Percentiles rank a stretch among this genome's conserved stretches.
Evolutionary conservation across 2,329 filamentous ascomycete genomes (phyloP).

Genomic region (Exophiala sideris): DNA sequence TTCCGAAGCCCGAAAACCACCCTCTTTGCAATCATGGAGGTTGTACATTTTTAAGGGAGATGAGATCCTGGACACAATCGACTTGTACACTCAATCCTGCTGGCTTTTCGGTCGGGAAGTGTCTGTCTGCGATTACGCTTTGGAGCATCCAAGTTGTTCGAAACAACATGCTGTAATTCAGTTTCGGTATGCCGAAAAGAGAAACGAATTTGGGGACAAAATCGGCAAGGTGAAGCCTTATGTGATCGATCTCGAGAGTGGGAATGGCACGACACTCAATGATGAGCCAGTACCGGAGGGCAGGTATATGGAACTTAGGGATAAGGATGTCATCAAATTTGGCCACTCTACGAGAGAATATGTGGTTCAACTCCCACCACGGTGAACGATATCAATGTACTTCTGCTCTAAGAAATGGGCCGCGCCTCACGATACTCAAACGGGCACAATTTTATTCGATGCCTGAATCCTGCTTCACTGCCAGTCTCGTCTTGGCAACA

Average conservation of each 20-base stretch:
- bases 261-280: conserved; percentile 85
- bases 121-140: conserved; percentile 73
- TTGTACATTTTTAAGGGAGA: conserved; percentile 87
- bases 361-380: conserved; percentile 75
- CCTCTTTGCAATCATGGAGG: conserved; percentile 75
- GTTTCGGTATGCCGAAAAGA: conserved; percentile 79
- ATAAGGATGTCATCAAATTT: conserved; percentile 86
- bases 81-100: conserved; percentile 72
- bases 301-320: conserved; percentile 78
- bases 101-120: conserved; percentile 85
- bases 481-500: too few relatives aligned
- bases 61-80: conserved; percentile 76
- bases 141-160: conserved; percentile 88
- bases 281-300: conserved; percentile 68
- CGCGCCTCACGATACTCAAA: background rate
- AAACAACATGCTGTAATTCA: conserved; percentile 96
- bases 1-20: conserved; percentile 82
- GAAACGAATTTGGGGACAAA: conserved; percentile 82
- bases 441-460: too few relatives aligned
- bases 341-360: conserved; percentile 89
- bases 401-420: too few relatives aligned
- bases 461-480: too few relatives aligned
- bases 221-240: conserved; percentile 79
- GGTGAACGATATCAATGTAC: background rate
- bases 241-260: conserved; percentile 87